Conservation (phyloP, 495 filamentous ascomycete species). For the Aspergillus kassunensis region DNA sequence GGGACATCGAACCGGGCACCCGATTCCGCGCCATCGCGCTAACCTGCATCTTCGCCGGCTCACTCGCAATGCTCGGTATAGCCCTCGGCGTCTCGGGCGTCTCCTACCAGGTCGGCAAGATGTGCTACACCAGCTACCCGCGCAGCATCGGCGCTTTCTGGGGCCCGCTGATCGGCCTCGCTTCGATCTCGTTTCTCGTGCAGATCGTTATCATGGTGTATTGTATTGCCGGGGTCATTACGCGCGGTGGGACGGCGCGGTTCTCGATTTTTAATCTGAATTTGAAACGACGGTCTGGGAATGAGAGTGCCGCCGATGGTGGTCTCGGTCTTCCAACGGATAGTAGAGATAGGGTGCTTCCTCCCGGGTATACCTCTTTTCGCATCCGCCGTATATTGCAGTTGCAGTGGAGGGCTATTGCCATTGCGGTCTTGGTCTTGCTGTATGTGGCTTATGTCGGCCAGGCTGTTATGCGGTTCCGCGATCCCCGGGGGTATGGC, state of each 20-base stretch:
- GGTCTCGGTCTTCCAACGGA: too few relatives aligned
- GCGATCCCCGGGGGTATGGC: neutral
- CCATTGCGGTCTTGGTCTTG: slow-evolving; percentile 73
- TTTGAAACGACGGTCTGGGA: too few relatives aligned
- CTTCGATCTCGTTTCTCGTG: slow-evolving; percentile 64
- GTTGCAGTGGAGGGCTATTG: slow-evolving; percentile 80
- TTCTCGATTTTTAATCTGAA: slow-evolving; percentile 1
- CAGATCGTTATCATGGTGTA: slow-evolving; percentile 73
- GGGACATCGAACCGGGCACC: slow-evolving; percentile 74
- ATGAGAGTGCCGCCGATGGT: too few relatives aligned
- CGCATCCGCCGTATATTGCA: slow-evolving; percentile 69
- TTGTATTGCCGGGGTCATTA: slow-evolving; percentile 49
- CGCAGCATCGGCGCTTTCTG: slow-evolving; percentile 71
- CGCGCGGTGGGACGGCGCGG: neutral
- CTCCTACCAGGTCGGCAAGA: slow-evolving; percentile 76
- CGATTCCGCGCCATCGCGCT: slow-evolving; percentile 75
- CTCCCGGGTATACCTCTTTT: slow-evolving; percentile 59
- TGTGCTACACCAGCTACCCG: slow-evolving; percentile 76
- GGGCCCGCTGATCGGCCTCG: slow-evolving; percentile 72
- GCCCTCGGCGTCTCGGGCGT: slow-evolving; percentile 63
- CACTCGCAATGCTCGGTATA: slow-evolving; percentile 47
- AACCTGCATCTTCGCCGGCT: slow-evolving; percentile 54
- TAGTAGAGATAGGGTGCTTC: too few relatives aligned
- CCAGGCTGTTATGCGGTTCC: neutral
- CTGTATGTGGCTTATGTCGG: slow-evolving; percentile 53